Evolutionary conservation across 1,284 basidiomycete genomes (phyloP), one percentile per base, ranked within the genome.

Genomic region (Papiliotrema terrestris): DNA sequence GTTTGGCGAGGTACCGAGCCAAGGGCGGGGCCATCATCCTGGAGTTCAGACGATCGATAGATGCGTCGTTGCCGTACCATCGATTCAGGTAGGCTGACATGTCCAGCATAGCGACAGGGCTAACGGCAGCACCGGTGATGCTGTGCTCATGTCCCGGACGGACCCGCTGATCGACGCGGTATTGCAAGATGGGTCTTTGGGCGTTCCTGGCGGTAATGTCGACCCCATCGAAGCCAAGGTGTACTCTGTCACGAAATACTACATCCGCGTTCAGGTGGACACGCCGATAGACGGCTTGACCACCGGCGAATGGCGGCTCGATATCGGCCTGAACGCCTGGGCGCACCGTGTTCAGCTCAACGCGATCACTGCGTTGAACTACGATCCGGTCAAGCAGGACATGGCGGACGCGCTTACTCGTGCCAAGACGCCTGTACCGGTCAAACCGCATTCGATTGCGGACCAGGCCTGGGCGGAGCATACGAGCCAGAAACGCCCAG

Each of bases 251-350:
- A 79, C 78, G 0, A 59, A 62, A 17, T 69, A 68, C 3, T 53
- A 82, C 46, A 72, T 91, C 44, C 80, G 80, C 15, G 69, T 91
- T 8, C 76, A 80, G 3, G 88, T 89, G 55, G 74, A 80, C 1
- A 76, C 83, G 23, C 68, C 73, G 1, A 64, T 74, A 2, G 48
- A 52, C 45, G 80, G 82, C 15, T 65, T 83, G 50, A 66, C 72
- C 13, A 73, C 74, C 32, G 77, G 80, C 4, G 39, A 66, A 26
- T 90, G 88, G 88, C 79, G 88, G 69, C 69, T 94, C 41, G 90
- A 94, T 66, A 72, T 90, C 2, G 87, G 85, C 1, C 79, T 79
- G 35, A 85, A 83, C 38, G 85, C 86, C 62, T 81, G 88, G 51
- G 80, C 85, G 9, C 85, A 83, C 58, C 79, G 85, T 42, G 82